phyloP scores from a whole-genome alignment of 805 yeast species.

The Cyberlindnera lachancei region DNA sequence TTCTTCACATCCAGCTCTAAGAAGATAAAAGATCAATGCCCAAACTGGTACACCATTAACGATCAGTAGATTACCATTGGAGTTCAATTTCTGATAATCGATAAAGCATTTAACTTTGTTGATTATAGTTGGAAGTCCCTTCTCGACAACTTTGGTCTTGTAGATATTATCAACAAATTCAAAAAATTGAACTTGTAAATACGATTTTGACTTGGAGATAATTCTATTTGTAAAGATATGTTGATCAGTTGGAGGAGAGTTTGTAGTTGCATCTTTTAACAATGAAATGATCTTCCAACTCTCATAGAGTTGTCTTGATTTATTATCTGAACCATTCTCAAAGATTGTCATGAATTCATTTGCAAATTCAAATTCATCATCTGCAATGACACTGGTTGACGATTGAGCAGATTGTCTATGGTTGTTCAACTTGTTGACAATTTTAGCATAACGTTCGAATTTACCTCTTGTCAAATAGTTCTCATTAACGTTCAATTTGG shows the following conservation, averaged over 20 bases:
- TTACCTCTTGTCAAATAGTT: conserved; percentile 38
- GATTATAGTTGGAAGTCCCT: conserved; percentile 65
- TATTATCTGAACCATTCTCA: conserved; percentile 49
- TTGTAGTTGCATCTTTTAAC: conserved; percentile 23
- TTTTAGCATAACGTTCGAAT: conserved; percentile 69
- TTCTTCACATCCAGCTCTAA: conserved; percentile 73
- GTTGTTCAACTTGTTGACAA: conserved; percentile 64
- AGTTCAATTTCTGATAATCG: conserved; percentile 37
- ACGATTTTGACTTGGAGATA: conserved; percentile 46
- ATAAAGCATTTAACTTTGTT: conserved; percentile 64
- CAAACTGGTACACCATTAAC: conserved; percentile 89
- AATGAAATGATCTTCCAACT: conserved; percentile 59
- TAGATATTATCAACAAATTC: conserved; percentile 64
- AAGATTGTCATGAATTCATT: conserved; percentile 54
- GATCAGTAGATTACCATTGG: conserved; percentile 44
- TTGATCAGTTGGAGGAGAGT: conserved; percentile 14
- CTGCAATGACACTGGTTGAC: conserved; percentile 7
- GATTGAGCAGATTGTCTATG: conserved; percentile 42
- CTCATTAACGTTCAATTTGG: conserved; percentile 35
- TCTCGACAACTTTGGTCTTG: conserved; percentile 42
- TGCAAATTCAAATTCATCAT: conserved; percentile 44
- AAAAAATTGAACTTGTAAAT: conserved; percentile 71
- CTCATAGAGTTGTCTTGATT: conserved; percentile 66
- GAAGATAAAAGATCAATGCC: conserved; percentile 80
- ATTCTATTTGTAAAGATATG: conserved; percentile 29